Conservation (phyloP, 768 basidiomycete species). For the Leccinum ochraceum region DNA sequence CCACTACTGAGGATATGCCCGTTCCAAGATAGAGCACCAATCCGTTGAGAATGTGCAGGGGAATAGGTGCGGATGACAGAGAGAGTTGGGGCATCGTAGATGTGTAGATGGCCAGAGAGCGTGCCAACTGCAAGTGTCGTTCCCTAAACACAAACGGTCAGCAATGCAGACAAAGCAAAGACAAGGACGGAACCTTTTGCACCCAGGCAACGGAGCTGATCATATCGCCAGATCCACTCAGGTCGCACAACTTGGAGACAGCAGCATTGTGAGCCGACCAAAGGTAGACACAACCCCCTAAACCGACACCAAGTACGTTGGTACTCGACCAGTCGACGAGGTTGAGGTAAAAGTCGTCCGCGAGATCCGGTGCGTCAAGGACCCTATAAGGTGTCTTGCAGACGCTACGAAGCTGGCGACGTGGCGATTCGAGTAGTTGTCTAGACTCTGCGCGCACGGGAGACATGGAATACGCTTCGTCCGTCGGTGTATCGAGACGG, state of each 20-base stretch:
- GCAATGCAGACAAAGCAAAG: not conserved
- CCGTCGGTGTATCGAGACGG: constrained; percentile 79
- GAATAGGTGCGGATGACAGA: constrained; percentile 78
- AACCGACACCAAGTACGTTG: constrained; percentile 92
- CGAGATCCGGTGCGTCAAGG: constrained; percentile 94
- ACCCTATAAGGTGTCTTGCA: constrained; percentile 97
- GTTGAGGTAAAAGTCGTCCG: constrained; percentile 98
- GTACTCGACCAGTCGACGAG: constrained; percentile 97
- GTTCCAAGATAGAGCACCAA: constrained; percentile 96
- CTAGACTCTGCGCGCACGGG: constrained; percentile 86
- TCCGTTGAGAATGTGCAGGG: constrained; percentile 83
- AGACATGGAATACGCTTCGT: constrained; percentile 87
- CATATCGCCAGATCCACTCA: constrained; percentile 61
- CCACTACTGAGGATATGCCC: constrained; percentile 84
- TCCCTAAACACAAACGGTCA: constrained; percentile 45
- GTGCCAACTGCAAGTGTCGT: constrained; percentile 93
- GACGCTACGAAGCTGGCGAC: constrained; percentile 77
- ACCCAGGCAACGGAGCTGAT: constrained; percentile 95
- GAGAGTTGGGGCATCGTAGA: constrained; percentile 87
- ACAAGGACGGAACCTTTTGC: constrained; percentile 51
- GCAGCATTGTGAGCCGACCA: constrained; percentile 95
- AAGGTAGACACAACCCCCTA: constrained; percentile 90
- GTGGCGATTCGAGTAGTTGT: constrained; percentile 79
- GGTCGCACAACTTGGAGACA: constrained; percentile 90
- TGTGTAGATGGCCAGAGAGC: constrained; percentile 82